These are phyloP conservation scores for Lipomyces kockii DNA, from an alignment of 805 yeast genomes.

Conservation along the genomic window DNA sequence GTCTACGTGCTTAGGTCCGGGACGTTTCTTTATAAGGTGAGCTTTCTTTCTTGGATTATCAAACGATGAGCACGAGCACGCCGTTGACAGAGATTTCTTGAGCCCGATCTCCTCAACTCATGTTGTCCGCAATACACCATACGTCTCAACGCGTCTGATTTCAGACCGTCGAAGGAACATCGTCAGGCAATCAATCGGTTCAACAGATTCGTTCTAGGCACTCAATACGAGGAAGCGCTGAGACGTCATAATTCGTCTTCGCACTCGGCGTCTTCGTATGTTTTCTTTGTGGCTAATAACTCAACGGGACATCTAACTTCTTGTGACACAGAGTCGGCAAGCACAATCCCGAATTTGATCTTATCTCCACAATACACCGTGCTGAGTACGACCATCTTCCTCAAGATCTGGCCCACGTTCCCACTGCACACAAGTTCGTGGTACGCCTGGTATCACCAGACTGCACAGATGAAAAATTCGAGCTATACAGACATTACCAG, in stretches of 20 bases:
- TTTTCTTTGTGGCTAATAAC: not conserved
- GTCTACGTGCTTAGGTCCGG: constrained; percentile 69
- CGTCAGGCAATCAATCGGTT: constrained; percentile 69
- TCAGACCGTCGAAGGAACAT: constrained; percentile 65
- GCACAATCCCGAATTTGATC: constrained; percentile 40
- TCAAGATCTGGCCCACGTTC: not conserved
- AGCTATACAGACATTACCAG: constrained; percentile 70
- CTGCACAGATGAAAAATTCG: constrained; percentile 34
- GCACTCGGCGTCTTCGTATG: constrained; percentile 1
- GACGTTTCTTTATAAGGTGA: constrained; percentile 55
- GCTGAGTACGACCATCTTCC: constrained; percentile 46
- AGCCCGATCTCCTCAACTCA: constrained; percentile 67
- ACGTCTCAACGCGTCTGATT: constrained; percentile 56
- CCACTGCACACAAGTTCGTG: constrained; percentile 20
- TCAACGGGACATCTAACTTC: not conserved
- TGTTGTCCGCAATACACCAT: constrained; percentile 85
- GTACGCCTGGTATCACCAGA: constrained; percentile 24
- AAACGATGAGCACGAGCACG: not conserved
- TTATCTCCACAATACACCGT: constrained; percentile 46
- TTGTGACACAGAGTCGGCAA: constrained; percentile 33
- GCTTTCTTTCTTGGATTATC: not conserved
- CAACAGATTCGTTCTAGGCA: constrained; percentile 38
- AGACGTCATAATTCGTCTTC: constrained; percentile 18
- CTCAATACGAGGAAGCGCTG: constrained; percentile 19
- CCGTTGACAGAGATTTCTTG: constrained; percentile 24